A percentile compares a stretch with the other conserved stretches of the same genome.
phyloP scores from a whole-genome alignment of 805 yeast species.

The Gaillardinia entomophila region DNA sequence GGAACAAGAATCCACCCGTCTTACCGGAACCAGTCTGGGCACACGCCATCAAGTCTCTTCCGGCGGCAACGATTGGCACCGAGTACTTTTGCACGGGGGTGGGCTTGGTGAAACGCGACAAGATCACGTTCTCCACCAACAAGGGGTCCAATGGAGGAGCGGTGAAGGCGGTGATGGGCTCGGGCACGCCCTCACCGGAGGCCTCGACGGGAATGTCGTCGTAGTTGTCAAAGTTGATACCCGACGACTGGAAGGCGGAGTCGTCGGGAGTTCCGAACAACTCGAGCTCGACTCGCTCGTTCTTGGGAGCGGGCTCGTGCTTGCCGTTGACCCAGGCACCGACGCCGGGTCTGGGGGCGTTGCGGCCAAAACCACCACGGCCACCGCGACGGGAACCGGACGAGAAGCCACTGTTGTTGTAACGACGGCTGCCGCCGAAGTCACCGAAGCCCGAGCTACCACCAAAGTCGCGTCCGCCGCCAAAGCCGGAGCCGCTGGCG shows the following conservation, averaged over 20 bases:
- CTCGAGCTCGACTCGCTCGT: constrained; percentile 67
- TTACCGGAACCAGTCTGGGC: constrained; percentile 99
- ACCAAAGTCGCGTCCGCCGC: constrained; percentile 12
- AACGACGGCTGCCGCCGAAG: constrained; percentile 10
- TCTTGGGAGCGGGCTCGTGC: constrained; percentile 75
- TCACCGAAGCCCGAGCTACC: constrained; percentile 10
- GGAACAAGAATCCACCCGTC: constrained; percentile 99
- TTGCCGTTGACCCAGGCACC: constrained; percentile 86
- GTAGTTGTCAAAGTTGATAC: constrained; percentile 97
- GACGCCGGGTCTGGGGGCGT: constrained; percentile 44
- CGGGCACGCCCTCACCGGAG: constrained; percentile 91
- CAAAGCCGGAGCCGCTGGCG: constrained; percentile 9
- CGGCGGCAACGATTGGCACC: constrained; percentile 81
- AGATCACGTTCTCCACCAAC: constrained; percentile 77
- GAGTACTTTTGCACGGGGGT: constrained; percentile 96
- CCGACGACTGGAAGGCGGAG: constrained; percentile 78
- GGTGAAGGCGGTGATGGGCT: constrained; percentile 81
- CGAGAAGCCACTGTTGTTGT: constrained; percentile 32
- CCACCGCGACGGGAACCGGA: constrained; percentile 11
- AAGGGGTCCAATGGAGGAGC: constrained; percentile 87
- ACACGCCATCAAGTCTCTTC: constrained; percentile 94
- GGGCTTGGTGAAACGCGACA: constrained; percentile 90
- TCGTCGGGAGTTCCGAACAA: constrained; percentile 80
- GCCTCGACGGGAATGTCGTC: constrained; percentile 99
- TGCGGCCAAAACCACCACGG: constrained; percentile 18